Conservation (phyloP, 441 rosid genomes). For the Populus tomentosa region DNA sequence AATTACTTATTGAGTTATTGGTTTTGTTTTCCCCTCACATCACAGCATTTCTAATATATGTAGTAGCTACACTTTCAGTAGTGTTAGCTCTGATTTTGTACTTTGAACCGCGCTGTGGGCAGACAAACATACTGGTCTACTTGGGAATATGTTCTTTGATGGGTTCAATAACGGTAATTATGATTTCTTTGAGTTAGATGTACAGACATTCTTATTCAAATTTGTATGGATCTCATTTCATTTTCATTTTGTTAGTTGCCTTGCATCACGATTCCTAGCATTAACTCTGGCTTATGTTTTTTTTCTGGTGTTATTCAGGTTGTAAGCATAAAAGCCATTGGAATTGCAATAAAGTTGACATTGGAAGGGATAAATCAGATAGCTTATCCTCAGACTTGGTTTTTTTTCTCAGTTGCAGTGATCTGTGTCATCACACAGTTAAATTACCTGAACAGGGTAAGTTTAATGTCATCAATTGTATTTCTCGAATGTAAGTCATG, state of each 20-base stretch:
- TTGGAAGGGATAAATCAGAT: slow-evolving; percentile 75
- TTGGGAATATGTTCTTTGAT: slow-evolving; percentile 59
- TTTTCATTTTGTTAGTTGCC: not conserved
- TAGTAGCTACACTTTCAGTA: slow-evolving; percentile 43
- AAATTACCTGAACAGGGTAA: slow-evolving; percentile 81
- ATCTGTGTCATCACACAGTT: slow-evolving; percentile 78
- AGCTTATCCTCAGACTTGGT: slow-evolving; percentile 68
- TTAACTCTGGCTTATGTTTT: not conserved
- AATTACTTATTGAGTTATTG: slow-evolving; percentile 1
- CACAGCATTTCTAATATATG: slow-evolving; percentile 59
- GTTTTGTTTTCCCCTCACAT: not conserved
- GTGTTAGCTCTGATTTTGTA: slow-evolving; percentile 51
- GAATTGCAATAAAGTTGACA: slow-evolving; percentile 81
- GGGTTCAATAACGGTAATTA: slow-evolving; percentile 59
- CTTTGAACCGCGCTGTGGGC: slow-evolving; percentile 60
- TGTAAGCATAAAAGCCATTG: slow-evolving; percentile 90
- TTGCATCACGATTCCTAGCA: not conserved
- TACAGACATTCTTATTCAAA: not conserved
- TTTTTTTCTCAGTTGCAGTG: slow-evolving; percentile 71
- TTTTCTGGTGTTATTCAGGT: slow-evolving; percentile 42
- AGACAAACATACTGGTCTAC: slow-evolving; percentile 63
- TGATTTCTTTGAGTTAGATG: not conserved
- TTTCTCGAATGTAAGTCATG: not conserved
- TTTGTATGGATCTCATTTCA: not conserved
- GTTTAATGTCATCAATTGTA: slow-evolving; percentile 1